Evolutionary conservation across 768 basidiomycete species (phyloP).

Genomic region (Kwoniella sp.): DNA sequence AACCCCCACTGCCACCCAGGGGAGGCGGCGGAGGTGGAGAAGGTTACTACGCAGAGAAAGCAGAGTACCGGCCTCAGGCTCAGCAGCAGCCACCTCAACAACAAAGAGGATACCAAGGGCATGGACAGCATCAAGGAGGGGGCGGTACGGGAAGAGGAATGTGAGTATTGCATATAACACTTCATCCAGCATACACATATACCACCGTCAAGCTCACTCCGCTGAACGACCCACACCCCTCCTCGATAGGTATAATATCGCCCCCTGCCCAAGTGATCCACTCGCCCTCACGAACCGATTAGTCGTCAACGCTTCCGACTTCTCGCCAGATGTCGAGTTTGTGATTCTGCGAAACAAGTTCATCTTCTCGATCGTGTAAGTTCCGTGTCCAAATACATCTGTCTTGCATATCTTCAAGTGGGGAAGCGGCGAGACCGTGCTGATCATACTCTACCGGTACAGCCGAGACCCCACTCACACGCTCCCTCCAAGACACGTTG

Average conservation of each 20-base stretch:
- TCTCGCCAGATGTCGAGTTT: constrained; percentile 67
- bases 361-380: constrained; percentile 74
- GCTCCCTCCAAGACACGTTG: constrained; percentile 70
- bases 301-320: constrained; percentile 77
- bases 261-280: constrained; percentile 65
- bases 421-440: not conserved
- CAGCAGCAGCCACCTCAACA: constrained; percentile 17
- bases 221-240: not conserved
- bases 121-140: constrained; percentile 14
- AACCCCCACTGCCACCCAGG: constrained; percentile 25
- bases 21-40: constrained; percentile 13
- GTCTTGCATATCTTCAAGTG: not conserved
- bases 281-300: constrained; percentile 80
- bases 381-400: constrained; percentile 4
- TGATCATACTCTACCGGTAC: constrained; percentile 10
- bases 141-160: constrained; percentile 29
- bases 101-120: constrained; percentile 21
- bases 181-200: too few relatives aligned
- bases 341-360: constrained; percentile 73
- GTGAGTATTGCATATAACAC: constrained; percentile 20
- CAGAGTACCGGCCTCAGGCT: constrained; percentile 32
- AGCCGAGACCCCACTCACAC: constrained; percentile 80
- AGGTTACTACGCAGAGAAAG: constrained; percentile 41
- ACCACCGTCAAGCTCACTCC: not conserved
- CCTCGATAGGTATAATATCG: constrained; percentile 58